Evolutionary conservation across 169 alveolate genomes (phyloP).

Genomic region (Hepatocystis sp.): DNA sequence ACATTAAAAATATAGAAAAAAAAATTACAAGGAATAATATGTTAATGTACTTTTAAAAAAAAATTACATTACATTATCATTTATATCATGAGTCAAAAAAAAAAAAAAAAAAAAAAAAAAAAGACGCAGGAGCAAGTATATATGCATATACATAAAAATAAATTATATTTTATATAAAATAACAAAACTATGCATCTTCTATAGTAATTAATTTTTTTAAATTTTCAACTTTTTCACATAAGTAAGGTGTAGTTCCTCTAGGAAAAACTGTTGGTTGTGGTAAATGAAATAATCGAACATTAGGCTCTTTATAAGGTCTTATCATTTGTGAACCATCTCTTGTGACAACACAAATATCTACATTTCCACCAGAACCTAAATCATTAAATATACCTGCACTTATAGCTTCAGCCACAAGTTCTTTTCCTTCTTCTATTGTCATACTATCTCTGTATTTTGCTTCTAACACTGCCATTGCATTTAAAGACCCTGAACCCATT

Average conservation of each 20-base stretch:
- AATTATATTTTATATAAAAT: background rate
- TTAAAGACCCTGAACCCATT: constrained; percentile 99
- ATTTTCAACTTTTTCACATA: constrained; percentile 84
- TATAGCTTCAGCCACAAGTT: constrained; percentile 93
- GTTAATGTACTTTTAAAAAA: too few species aligned
- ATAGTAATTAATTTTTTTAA: constrained; percentile 79
- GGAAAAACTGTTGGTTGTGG: constrained; percentile 82
- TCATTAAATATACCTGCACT: constrained; percentile 98
- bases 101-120: constrained; percentile 11
- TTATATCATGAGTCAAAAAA: too few species aligned
- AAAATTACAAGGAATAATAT: too few species aligned
- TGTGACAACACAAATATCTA: constrained; percentile 93
- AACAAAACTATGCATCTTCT: constrained; percentile 70
- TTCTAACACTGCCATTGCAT: constrained; percentile 98
- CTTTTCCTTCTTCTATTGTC: constrained; percentile 94
- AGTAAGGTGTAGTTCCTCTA: constrained; percentile 84
- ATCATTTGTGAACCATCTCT: constrained; percentile 90
- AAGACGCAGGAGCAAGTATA: background rate
- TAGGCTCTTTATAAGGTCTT: constrained; percentile 86
- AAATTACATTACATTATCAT: too few species aligned
- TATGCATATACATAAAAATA: background rate
- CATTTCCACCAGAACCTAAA: constrained; percentile 97
- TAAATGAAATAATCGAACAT: constrained; percentile 85
- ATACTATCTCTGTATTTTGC: constrained; percentile 93
- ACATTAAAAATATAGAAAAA: too few species aligned